phyloP scores from a whole-genome alignment of 805 yeast genomes.

The Wickerhamomyces chambardii region DNA sequence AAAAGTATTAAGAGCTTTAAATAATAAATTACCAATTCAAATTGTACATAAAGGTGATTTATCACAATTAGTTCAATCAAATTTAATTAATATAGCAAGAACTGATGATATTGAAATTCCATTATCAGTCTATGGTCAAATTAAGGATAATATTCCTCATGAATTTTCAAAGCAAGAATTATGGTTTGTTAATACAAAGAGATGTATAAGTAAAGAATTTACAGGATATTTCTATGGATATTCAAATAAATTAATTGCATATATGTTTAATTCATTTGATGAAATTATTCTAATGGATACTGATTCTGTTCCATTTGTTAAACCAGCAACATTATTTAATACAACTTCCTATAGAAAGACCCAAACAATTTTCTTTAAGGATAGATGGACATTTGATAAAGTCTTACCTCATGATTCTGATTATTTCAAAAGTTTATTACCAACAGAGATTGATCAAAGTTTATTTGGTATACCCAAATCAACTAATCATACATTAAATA shows the following conservation, averaged over 20 bases:
- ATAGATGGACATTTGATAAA: conserved; percentile 19
- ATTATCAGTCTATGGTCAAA: conserved; percentile 8
- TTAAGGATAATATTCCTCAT: conserved; percentile 1
- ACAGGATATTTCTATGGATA: conserved; percentile 22
- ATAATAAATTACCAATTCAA: conserved; percentile 23
- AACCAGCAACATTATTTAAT: conserved; percentile 24
- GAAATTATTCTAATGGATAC: conserved; percentile 48
- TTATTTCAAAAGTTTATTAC: conserved; percentile 34
- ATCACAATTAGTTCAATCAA: conserved; percentile 20
- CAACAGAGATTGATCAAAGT: conserved; percentile 25
- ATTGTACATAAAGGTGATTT: conserved; percentile 21
- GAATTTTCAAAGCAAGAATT: conserved; percentile 22
- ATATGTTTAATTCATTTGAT: conserved; percentile 47
- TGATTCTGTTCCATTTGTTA: conserved; percentile 34
- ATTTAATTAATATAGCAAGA: conserved; percentile 22
- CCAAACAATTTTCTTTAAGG: conserved; percentile 40
- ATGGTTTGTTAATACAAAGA: conserved; percentile 27
- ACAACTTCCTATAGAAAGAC: conserved; percentile 23
- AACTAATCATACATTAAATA: conserved; percentile 22
- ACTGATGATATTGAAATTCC: conserved; percentile 16
- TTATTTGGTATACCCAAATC: conserved; percentile 23
- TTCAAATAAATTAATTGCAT: conserved; percentile 43
- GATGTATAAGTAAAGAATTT: conserved; percentile 13
- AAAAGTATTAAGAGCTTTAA: conserved; percentile 23
- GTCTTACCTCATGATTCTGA: conserved; percentile 10